Base-by-base conservation (phyloP, 139 green algal species). In the Chlorella vulgaris region DNA sequence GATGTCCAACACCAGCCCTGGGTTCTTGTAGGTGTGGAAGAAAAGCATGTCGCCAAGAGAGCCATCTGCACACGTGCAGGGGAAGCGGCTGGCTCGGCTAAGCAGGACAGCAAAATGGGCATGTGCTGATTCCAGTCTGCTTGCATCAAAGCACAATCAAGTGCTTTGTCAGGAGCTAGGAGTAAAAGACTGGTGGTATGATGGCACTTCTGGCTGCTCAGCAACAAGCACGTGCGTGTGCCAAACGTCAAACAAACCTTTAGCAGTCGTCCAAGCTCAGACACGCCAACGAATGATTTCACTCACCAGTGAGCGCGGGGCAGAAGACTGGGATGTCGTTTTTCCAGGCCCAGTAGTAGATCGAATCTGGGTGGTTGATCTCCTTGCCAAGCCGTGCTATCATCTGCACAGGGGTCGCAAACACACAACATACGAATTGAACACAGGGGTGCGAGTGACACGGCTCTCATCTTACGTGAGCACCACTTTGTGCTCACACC, bases 31-130 rank as follows among this genome's bases (percentile, higher is more conserved):
- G 1, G 92, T 93, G 86, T 99, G 97, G 89, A 99, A 99, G 86
- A 96, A 99, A 4, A 99, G 86, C 97, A 99, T 99, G 92, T 99
- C 97, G 1, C 94, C 91, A n/a, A 97, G 79, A 58, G 86, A 94
- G 26, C 91, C 93, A 69, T 94, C 93, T 84, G 75, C 74, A 60
- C 5, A 24, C 28, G 31, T 8, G 47, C 26, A 21, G 55, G 36
- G 24, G 2, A 24, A 19, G 33, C 4, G 42, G 6, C 19, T 40
- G 68, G 7, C 7, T 18, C 26, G 28, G 26, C 10, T 8, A n/a
- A 35, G n/a, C 26, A 55, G 26, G 31, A 8, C 29, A 70, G 63
- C 63, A 40, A 8, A 8, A 7, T 13, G 60, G 19, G n/a, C n/a
- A n/a, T n/a, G n/a, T n/a, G n/a, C n/a, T n/a, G n/a, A n/a, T n/a